Evolutionary conservation across 108 stramenopile species (phyloP).

Genomic region (Cyclotella choctawhatcheeana): DNA sequence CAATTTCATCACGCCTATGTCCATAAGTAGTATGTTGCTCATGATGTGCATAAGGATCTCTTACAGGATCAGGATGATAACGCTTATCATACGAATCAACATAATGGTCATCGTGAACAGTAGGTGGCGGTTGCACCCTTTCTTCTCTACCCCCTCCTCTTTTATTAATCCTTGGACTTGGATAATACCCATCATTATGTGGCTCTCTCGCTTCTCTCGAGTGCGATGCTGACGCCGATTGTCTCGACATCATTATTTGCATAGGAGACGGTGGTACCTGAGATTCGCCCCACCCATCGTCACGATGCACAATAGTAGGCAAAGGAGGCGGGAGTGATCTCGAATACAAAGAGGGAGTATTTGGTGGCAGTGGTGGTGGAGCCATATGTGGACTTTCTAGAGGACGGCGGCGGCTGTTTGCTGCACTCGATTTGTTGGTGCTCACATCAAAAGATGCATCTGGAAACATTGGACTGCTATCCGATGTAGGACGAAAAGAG

Average conservation of each 20-base stretch:
- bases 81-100: neutral
- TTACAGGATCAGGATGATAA: neutral
- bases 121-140: constrained; percentile 5
- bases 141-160: neutral
- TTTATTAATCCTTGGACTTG: neutral
- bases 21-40: neutral
- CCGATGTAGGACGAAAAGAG: constrained; percentile 3
- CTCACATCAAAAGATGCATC: constrained; percentile 13
- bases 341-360: neutral
- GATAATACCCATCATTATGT: neutral
- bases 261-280: constrained; percentile 7
- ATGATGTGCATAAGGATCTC: neutral
- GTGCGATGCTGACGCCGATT: neutral
- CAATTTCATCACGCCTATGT: neutral
- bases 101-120: neutral
- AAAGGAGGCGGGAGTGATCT: neutral
- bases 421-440: neutral
- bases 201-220: constrained; percentile 12
- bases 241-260: constrained; percentile 13
- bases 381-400: constrained; percentile 1
- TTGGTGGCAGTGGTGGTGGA: constrained; percentile 6
- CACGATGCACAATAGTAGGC: constrained; percentile 3
- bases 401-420: neutral
- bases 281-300: neutral
- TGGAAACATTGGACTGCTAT: constrained; percentile 11